Percentiles rank a stretch among this genome's conserved stretches.
Conservation (phyloP, 2,329 filamentous ascomycete genomes). For the Eutypa lata region DNA sequence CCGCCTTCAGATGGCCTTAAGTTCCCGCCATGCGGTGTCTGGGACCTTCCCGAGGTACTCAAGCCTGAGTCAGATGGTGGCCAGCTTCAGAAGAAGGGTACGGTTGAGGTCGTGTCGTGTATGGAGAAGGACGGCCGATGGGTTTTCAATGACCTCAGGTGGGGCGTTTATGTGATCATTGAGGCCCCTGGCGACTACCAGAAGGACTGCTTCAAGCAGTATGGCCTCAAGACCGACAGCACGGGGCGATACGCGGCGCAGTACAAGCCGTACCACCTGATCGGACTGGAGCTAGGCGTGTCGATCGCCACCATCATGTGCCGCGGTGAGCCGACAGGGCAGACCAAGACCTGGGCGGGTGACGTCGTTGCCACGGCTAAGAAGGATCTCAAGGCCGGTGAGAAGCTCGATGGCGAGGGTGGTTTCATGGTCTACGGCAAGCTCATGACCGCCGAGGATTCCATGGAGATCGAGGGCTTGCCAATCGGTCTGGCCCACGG, state of each 20-base stretch:
- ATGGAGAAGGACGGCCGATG: constrained; percentile 40
- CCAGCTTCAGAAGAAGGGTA: constrained; percentile 36
- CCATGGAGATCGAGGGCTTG: constrained; percentile 37
- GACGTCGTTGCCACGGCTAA: constrained; percentile 46
- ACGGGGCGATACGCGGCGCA: constrained; percentile 40
- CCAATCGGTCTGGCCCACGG: constrained; percentile 42
- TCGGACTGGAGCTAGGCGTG: constrained; percentile 42
- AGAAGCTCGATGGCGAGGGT: constrained; percentile 42
- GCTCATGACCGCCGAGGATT: constrained; percentile 37
- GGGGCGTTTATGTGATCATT: constrained; percentile 44
- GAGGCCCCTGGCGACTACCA: constrained; percentile 38
- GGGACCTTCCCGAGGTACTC: constrained; percentile 38
- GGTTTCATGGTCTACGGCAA: constrained; percentile 44
- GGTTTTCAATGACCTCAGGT: constrained; percentile 37
- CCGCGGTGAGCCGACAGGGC: constrained; percentile 42
- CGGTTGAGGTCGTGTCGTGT: constrained; percentile 43
- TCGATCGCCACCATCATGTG: constrained; percentile 42
- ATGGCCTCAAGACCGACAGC: constrained; percentile 40
- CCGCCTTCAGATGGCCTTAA: constrained; percentile 37
- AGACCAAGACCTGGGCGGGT: constrained; percentile 39
- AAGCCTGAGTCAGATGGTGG: constrained; percentile 40
- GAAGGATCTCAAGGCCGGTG: constrained; percentile 39
- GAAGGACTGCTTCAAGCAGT: constrained; percentile 40
- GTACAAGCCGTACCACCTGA: constrained; percentile 46
- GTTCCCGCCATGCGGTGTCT: constrained; percentile 41